Evolutionary conservation across 176 grass and related monocot genomes (phyloP).

Genomic region (Cenchrus fungigraminus): DNA sequence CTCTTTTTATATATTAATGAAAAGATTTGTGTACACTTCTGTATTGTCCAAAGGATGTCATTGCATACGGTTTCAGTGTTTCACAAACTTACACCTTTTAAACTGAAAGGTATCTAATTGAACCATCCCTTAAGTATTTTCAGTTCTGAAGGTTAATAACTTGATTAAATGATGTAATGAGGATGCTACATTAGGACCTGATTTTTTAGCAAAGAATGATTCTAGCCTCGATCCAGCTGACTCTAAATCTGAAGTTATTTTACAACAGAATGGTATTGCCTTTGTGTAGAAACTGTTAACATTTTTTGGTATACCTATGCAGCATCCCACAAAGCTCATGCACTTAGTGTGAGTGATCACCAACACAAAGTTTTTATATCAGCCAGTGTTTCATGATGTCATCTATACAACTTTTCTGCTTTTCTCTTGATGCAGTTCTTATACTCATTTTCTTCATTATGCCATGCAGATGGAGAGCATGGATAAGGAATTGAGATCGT

Average conservation of each 20-base stretch:
- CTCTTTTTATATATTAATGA: background rate
- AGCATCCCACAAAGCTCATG: slow-evolving; percentile 1
- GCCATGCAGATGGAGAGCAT: slow-evolving; percentile 90
- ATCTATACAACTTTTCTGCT: slow-evolving; percentile 2
- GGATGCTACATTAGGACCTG: background rate
- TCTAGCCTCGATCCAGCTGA: slow-evolving; percentile 1
- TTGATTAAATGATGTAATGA: background rate
- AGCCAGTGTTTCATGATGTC: slow-evolving; percentile 7
- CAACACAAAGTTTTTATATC: slow-evolving; percentile 28
- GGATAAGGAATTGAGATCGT: slow-evolving; percentile 84
- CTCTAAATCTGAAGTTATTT: slow-evolving; percentile 13
- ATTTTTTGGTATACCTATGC: background rate
- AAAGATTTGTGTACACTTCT: no score
- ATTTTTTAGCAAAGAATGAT: slow-evolving; percentile 13
- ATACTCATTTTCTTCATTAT: slow-evolving; percentile 37
- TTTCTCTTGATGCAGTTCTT: slow-evolving; percentile 12
- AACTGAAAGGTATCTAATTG: background rate
- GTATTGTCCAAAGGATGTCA: no score
- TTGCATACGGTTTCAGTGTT: background rate
- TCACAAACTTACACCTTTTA: background rate
- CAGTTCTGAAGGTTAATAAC: background rate
- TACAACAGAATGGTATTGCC: background rate
- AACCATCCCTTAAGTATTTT: background rate
- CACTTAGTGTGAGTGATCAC: slow-evolving; percentile 2
- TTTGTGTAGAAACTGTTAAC: slow-evolving; percentile 11